Base-by-base conservation (phyloP, 495 filamentous ascomycete species). In the Aspergillus asperescens region DNA sequence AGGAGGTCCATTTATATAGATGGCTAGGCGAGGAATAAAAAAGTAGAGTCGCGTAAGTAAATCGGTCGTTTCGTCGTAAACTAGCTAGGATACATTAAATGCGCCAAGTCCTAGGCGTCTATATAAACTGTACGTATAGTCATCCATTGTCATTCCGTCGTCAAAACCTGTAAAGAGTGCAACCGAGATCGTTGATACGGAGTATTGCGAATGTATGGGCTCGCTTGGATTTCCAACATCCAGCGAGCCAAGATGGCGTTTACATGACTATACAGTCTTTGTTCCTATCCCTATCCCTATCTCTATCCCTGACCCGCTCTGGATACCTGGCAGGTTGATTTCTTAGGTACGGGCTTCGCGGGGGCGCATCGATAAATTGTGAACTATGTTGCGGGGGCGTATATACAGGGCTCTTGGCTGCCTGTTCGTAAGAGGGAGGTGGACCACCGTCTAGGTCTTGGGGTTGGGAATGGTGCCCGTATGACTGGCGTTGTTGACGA, bases 351-450 rank as follows among this genome's bases (percentile, higher is more conserved):
- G 60, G 61, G 52, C 47, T 58, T 29, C 50, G 56, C 41, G 2
- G 58, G 32, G 57, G 61, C 25, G 46, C 31, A 38, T 49, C 56
- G 16, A 48, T 40, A 49, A 76, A 75, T 23, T 72, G 74, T 0
- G 86, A 80, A 52, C 81, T 79, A 15, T 78, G 73, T 18, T 68
- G 62, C 0, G 86, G 83, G 4, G 85, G 83, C 9, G 81, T 69
- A 55, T 89, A 90, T 5, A 78, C 76, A 6, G 74, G 77, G 42
- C 77, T 75, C 25, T 75, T 80, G 0, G 86, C 78, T 7, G 87
- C 85, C 71, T 91, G 86, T 68, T 93, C 89, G 62, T 95, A 95
- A 12, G 80, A 83, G 5, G 89, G 89, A 9, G 88, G 89, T 3
- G 86, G 83, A 41, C 80, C 74, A 5, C 71, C 66, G 22, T 69